phyloP scores from a whole-genome alignment of 2,329 filamentous ascomycete species.

The Pyrenophora graminea region DNA sequence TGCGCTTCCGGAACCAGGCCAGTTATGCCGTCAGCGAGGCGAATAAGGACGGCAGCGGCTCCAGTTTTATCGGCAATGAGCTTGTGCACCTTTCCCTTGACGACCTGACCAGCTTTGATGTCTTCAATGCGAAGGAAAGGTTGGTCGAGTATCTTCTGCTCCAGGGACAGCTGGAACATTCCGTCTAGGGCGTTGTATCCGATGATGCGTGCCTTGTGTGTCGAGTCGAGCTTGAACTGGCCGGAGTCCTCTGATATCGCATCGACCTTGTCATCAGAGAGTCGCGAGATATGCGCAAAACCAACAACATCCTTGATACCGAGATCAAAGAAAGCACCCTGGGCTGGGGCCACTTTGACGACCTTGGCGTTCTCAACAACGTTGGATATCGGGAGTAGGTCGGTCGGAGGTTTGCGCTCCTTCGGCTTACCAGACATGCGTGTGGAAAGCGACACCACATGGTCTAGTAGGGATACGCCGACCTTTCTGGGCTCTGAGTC shows the following conservation, averaged over 20 bases:
- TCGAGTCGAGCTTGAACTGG: slow-evolving; percentile 75
- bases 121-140: slow-evolving; percentile 91
- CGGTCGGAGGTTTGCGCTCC: slow-evolving; percentile 59
- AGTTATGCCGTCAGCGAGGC: slow-evolving; percentile 81
- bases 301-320: slow-evolving; percentile 71
- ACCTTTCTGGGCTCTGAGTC: slow-evolving; percentile 78
- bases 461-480: slow-evolving; percentile 85
- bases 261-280: slow-evolving; percentile 89
- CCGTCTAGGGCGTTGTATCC: slow-evolving; percentile 88
- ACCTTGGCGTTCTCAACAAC: slow-evolving; percentile 79
- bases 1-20: slow-evolving; percentile 90
- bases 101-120: slow-evolving; percentile 76
- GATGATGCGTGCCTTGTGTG: slow-evolving; percentile 79
- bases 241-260: slow-evolving; percentile 76
- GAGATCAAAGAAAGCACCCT: slow-evolving; percentile 80
- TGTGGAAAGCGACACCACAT: slow-evolving; percentile 69
- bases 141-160: slow-evolving; percentile 81
- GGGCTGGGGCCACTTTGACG: slow-evolving; percentile 74
- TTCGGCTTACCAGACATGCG: slow-evolving; percentile 43
- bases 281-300: slow-evolving; percentile 91
- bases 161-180: slow-evolving; percentile 81
- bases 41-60: slow-evolving; percentile 78
- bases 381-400: slow-evolving; percentile 71
- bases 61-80: slow-evolving; percentile 78
- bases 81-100: slow-evolving; percentile 84